These are phyloP conservation scores for Boechera divaricarpa DNA, from an alignment of 345 rosid species.

Conservation along the genomic window DNA sequence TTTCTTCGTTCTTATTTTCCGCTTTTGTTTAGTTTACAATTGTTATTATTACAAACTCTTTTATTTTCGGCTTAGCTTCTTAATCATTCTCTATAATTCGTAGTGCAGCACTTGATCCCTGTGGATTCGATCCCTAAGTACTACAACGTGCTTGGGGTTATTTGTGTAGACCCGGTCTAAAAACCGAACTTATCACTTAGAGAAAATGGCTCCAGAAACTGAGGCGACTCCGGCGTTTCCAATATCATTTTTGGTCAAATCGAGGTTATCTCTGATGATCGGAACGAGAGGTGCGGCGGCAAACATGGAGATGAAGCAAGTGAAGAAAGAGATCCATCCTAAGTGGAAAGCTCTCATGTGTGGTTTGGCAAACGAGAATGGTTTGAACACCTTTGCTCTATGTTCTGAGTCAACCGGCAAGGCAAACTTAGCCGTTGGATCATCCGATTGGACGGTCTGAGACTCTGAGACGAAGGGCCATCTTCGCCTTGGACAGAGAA, in stretches of 20 bases:
- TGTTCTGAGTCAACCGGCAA: slow-evolving; percentile 83
- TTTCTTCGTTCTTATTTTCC: too few species aligned
- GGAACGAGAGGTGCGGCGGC: slow-evolving; percentile 86
- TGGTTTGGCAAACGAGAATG: slow-evolving; percentile 68
- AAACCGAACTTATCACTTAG: slow-evolving; percentile 20
- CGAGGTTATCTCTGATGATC: slow-evolving; percentile 73
- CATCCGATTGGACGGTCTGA: slow-evolving; percentile 51
- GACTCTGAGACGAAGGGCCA: slow-evolving; percentile 44
- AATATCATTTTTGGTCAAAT: slow-evolving; percentile 60
- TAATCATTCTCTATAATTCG: too few species aligned
- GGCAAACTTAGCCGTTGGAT: slow-evolving; percentile 59
- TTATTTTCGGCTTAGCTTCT: too few species aligned
- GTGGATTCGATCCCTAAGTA: too few species aligned
- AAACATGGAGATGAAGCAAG: slow-evolving; percentile 77
- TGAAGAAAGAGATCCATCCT: slow-evolving; percentile 82
- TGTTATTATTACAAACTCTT: too few species aligned
- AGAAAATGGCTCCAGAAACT: slow-evolving; percentile 74
- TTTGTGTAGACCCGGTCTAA: too few species aligned
- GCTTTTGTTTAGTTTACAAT: too few species aligned
- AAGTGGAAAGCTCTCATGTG: slow-evolving; percentile 85
- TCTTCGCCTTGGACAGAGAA: slow-evolving; percentile 47
- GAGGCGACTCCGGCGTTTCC: slow-evolving; percentile 88
- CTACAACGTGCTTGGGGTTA: too few species aligned
- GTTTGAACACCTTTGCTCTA: slow-evolving; percentile 65
- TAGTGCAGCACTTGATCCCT: too few species aligned